Conservation (phyloP, 768 basidiomycete genomes). For the Russula brevipes region DNA sequence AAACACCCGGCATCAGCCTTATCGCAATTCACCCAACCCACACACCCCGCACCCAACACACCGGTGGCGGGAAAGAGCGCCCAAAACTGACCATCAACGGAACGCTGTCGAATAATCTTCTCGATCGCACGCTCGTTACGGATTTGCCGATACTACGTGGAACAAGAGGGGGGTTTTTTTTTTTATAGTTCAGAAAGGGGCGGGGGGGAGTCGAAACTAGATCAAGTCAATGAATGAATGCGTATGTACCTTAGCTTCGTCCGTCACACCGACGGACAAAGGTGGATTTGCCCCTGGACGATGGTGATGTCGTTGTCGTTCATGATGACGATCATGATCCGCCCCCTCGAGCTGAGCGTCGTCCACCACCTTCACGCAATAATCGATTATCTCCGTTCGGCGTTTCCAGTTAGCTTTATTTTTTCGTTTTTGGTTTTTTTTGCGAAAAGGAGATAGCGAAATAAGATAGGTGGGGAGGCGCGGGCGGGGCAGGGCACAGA, state of each 20-base stretch:
- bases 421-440: slow-evolving; percentile 6
- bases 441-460: too few relatives aligned
- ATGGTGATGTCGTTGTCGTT: slow-evolving; percentile 5
- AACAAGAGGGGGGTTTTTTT: neutral
- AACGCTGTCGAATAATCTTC: slow-evolving; percentile 61
- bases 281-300: slow-evolving; percentile 33
- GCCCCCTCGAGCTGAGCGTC: slow-evolving; percentile 46
- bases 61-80: neutral
- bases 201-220: neutral
- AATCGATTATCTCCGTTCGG: slow-evolving; percentile 66
- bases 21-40: slow-evolving; percentile 1
- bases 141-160: slow-evolving; percentile 59
- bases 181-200: neutral
- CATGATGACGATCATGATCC: slow-evolving; percentile 37
- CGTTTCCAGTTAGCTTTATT: slow-evolving; percentile 59
- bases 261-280: slow-evolving; percentile 45
- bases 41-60: too few relatives aligned
- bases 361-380: slow-evolving; percentile 69
- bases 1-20: neutral
- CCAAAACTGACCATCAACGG: slow-evolving; percentile 55
- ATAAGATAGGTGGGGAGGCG: too few relatives aligned
- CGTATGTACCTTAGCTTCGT: slow-evolving; percentile 62
- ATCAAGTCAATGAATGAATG: neutral
- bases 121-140: slow-evolving; percentile 72
- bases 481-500: too few relatives aligned